Evolutionary conservation across 495 filamentous ascomycete genomes (phyloP).

Genomic region (Parachaetomium inaequale): DNA sequence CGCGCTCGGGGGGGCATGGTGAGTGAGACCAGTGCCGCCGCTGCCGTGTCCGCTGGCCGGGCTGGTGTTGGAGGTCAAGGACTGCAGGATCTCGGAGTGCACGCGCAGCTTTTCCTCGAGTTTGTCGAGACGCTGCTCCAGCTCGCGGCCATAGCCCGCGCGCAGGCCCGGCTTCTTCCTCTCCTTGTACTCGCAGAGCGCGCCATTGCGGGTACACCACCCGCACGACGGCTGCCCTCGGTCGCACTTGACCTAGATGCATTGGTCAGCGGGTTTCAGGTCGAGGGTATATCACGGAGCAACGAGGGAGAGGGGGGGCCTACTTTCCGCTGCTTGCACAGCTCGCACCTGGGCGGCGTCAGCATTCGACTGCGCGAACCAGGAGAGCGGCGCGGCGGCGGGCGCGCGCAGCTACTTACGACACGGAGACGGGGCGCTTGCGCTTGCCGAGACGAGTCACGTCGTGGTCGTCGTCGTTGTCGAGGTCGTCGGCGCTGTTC

Average conservation of each 20-base stretch:
- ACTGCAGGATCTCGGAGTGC: constrained; percentile 47
- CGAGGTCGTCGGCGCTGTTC: constrained; percentile 40
- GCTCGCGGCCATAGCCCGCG: constrained; percentile 82
- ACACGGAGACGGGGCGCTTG: constrained; percentile 58
- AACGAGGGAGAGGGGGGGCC: constrained; percentile 19
- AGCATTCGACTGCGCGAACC: constrained; percentile 1
- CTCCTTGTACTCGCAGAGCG: constrained; percentile 77
- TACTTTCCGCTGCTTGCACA: constrained; percentile 80
- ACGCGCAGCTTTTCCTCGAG: constrained; percentile 49
- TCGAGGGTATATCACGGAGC: background rate
- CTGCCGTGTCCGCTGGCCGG: constrained; percentile 42
- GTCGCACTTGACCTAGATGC: constrained; percentile 73
- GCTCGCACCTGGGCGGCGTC: constrained; percentile 57
- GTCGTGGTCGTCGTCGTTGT: constrained; percentile 43
- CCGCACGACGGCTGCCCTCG: constrained; percentile 80
- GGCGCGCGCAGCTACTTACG: constrained; percentile 35
- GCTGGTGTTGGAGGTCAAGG: constrained; percentile 26
- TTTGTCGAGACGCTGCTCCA: constrained; percentile 72
- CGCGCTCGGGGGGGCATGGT: constrained; percentile 50
- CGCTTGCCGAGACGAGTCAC: constrained; percentile 44
- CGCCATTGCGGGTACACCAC: constrained; percentile 79
- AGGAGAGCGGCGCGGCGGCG: background rate
- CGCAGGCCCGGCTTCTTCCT: constrained; percentile 80
- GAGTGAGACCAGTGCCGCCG: constrained; percentile 28
- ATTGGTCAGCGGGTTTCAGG: constrained; percentile 4